phyloP scores from a whole-genome alignment of 202 grass and related monocot genomes.

The Carex sylvatica region DNA sequence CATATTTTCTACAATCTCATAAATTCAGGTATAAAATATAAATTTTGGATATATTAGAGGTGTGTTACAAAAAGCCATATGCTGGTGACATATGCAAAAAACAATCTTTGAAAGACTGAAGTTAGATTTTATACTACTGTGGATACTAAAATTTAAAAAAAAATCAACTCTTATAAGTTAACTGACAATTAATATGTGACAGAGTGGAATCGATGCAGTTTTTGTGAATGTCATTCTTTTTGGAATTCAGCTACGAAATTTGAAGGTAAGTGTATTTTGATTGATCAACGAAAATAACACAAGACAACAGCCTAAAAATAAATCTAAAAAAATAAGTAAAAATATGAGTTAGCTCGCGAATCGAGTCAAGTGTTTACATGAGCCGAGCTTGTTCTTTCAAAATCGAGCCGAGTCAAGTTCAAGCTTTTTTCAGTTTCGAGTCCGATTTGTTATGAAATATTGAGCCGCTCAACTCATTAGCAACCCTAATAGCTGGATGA shows the following conservation, averaged over 20 bases:
- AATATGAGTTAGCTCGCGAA: too few relatives aligned
- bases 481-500: too few relatives aligned
- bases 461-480: too few relatives aligned
- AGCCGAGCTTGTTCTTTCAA: too few relatives aligned
- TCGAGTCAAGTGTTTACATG: too few relatives aligned
- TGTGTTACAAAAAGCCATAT: background rate
- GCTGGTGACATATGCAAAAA: background rate
- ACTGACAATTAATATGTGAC: slow-evolving; percentile 16
- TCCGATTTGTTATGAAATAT: too few relatives aligned
- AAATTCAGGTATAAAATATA: background rate
- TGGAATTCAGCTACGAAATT: slow-evolving; percentile 84
- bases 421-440: too few relatives aligned
- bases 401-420: too few relatives aligned
- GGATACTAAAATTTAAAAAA: background rate
- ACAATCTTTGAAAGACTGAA: background rate
- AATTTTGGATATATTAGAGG: background rate
- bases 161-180: background rate
- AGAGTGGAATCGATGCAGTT: slow-evolving; percentile 81
- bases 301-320: too few relatives aligned
- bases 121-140: background rate
- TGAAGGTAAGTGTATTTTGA: slow-evolving; percentile 59
- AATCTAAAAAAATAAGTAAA: too few relatives aligned
- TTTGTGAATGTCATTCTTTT: slow-evolving; percentile 87
- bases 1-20: background rate
- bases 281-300: background rate